Base-by-base conservation (phyloP, 2,329 filamentous ascomycete species). In the Penicillium sp. region DNA sequence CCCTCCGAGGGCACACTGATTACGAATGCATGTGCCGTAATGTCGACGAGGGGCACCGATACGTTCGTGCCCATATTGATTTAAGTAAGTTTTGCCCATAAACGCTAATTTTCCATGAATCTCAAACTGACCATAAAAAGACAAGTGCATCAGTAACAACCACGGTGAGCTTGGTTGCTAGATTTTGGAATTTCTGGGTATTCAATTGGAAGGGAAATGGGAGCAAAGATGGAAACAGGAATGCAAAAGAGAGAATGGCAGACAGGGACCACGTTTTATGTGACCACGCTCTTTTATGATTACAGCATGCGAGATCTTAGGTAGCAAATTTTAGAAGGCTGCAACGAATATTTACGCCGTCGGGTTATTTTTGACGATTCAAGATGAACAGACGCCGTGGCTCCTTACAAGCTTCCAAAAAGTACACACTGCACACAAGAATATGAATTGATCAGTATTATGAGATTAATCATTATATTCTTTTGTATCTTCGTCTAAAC, bases 61-160 rank as follows among this genome's bases (percentile, higher is more conserved):
- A 54, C 20, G 56, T 59, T 8, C 17, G 30, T 39, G 46, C 56
- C 7, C 36, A 48, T 8, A 52, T 61, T 27, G 54, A 59, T 29
- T 32, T 59, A 39, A 56, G 58, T 61, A 45, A 49, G 52, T 56
- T 9, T 8, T 24, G 8, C 24, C 1, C 2, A 21, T 32, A 6
- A n/a, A 32, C 26, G 26, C n/a, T 7, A 10, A 27, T 27, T 6
- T 13, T 15, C 3, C 21, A 18, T 6, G 17, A 13, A 12, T 15
- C 2, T 20, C 1, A 17, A 24, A 5, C 46, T 53, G 39, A 56
- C 12, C 18, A 20, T 37, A 1, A 2, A 40, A 8, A 61, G 54
- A 61, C 46, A 55, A 61, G 20, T 61, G 56, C 33, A 52, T 61
- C 39, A 54, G 51, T 43, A 60, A 59, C 46, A 52, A 58, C 46